Conservation (phyloP, 192 early-diverging fungal genomes). For the Linnemannia zychae region DNA sequence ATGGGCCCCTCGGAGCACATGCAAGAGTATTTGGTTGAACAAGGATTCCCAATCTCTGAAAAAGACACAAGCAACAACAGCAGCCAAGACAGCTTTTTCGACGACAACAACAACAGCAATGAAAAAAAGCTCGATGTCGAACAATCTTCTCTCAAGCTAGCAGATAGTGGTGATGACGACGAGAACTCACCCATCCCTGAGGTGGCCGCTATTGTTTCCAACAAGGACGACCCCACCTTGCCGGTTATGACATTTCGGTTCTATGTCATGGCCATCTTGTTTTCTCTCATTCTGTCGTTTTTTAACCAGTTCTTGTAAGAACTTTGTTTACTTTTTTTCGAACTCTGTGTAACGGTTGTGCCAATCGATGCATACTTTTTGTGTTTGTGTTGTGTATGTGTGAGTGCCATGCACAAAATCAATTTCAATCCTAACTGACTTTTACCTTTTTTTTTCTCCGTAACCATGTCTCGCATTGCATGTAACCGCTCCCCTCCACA, state of each 20-base stretch:
- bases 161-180: conserved; percentile 16
- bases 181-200: conserved; percentile 56
- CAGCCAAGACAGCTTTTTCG: neutral
- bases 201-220: conserved; percentile 53
- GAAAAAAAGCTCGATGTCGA: conserved; percentile 45
- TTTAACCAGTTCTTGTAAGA: conserved; percentile 53
- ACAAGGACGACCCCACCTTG: conserved; percentile 58
- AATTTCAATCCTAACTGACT: neutral
- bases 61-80: neutral
- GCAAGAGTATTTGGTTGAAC: conserved; percentile 28
- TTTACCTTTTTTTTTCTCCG: neutral
- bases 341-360: too few species aligned
- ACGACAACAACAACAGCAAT: neutral
- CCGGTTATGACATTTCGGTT: conserved; percentile 64
- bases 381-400: too few species aligned
- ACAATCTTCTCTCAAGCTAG: conserved; percentile 22
- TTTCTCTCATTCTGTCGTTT: conserved; percentile 36
- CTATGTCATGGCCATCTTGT: conserved; percentile 55
- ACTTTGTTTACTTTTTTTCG: neutral
- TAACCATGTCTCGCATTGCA: neutral
- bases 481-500: too few species aligned
- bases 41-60: conserved; percentile 4
- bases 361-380: too few species aligned
- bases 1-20: conserved; percentile 22
- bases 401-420: neutral